Conservation (phyloP, 129 eudicot genomes). For the Kitagawia praeruptora region DNA sequence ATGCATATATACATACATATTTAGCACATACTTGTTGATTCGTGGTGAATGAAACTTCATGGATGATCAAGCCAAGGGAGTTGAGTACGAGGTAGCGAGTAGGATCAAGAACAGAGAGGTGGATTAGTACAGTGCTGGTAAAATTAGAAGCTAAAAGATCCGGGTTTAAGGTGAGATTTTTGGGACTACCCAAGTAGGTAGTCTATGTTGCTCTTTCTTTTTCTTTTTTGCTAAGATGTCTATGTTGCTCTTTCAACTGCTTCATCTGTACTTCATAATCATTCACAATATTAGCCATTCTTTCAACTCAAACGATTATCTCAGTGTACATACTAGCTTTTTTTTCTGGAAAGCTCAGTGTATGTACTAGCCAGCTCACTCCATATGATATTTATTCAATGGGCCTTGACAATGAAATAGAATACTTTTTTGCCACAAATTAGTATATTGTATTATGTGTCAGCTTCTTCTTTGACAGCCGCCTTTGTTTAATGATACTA, state of each 20-base stretch:
- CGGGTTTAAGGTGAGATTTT: constrained; percentile 30
- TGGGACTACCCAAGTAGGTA: constrained; percentile 43
- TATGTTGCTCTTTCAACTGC: constrained; percentile 36
- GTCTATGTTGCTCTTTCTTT: constrained; percentile 44
- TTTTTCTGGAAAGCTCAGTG: no score
- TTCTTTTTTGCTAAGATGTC: no score
- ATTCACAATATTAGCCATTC: background rate
- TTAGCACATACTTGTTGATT: constrained; percentile 10
- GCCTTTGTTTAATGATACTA: background rate
- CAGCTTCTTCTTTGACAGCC: background rate
- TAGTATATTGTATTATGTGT: background rate
- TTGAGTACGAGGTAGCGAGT: constrained; percentile 38
- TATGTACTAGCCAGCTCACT: background rate
- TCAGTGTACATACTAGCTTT: background rate
- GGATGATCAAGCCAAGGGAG: constrained; percentile 26
- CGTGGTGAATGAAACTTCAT: constrained; percentile 16
- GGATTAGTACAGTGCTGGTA: constrained; percentile 27
- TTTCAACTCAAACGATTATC: background rate
- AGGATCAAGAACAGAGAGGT: constrained; percentile 21
- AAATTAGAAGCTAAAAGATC: constrained; percentile 29
- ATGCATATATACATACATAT: background rate
- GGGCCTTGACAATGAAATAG: background rate
- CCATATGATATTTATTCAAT: background rate
- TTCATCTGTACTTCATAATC: constrained; percentile 16
- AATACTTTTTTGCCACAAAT: background rate